Conservation (phyloP, 371 early-diverging fungal genomes). For the Syncephalastrum contaminatum region DNA sequence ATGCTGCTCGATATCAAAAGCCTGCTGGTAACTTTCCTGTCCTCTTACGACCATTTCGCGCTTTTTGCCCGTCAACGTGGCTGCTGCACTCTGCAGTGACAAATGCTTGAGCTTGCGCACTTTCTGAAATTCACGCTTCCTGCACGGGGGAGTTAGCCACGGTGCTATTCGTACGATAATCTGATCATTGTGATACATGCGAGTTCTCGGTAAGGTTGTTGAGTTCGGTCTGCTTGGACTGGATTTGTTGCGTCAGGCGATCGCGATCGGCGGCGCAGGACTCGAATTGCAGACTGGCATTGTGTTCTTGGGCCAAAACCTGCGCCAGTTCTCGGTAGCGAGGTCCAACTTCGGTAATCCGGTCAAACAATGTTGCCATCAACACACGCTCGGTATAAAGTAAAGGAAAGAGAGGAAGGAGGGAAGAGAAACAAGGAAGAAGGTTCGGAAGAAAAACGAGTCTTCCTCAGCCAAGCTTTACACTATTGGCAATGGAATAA, state of each 20-base stretch:
- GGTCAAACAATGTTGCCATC: conserved; percentile 11
- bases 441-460: too few species aligned
- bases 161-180: too few species aligned
- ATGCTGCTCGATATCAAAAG: conserved; percentile 43
- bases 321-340: conserved; percentile 11
- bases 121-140: conserved; percentile 40
- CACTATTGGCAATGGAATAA: too few species aligned
- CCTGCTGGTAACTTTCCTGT: conserved; percentile 38
- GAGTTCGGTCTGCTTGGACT: conserved; percentile 15
- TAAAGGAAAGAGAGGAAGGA: too few species aligned
- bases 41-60: conserved; percentile 32
- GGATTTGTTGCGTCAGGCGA: conserved; percentile 9
- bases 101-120: conserved; percentile 38
- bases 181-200: conserved; percentile 3
- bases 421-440: too few species aligned
- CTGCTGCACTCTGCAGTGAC: conserved; percentile 37
- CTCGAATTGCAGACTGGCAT: conserved; percentile 12
- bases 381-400: too few species aligned
- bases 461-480: too few species aligned
- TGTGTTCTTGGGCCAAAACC: conserved; percentile 12
- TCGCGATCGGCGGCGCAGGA: conserved; percentile 10
- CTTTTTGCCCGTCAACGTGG: conserved; percentile 41
- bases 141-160: background rate
- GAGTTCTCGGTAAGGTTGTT: conserved; percentile 11
- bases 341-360: conserved; percentile 13